These are phyloP conservation scores for Petunia hybrid DNA, from an alignment of 305 asterid species.

Conservation along the genomic window DNA sequence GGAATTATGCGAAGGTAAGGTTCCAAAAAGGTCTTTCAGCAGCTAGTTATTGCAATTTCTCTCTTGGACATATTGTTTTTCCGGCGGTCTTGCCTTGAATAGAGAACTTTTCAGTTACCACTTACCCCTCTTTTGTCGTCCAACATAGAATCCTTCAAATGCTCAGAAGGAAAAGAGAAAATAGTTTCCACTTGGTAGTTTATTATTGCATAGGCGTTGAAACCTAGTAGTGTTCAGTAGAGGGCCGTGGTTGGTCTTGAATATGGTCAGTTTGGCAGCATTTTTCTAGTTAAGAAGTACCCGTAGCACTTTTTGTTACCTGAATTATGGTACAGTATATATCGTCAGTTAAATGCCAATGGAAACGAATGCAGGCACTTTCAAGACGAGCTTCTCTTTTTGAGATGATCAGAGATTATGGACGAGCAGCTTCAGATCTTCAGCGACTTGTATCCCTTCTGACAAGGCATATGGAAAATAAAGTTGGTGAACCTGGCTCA, in stretches of 20 bases:
- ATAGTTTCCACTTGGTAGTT: constrained; percentile 2
- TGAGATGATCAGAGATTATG: constrained; percentile 95
- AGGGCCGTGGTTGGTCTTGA: not conserved
- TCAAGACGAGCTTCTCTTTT: constrained; percentile 84
- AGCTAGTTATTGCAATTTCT: constrained; percentile 27
- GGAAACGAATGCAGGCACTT: constrained; percentile 65
- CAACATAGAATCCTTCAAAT: constrained; percentile 12
- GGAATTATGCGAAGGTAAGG: constrained; percentile 82
- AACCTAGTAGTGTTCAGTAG: not conserved
- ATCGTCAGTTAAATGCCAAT: constrained; percentile 25
- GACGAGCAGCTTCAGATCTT: constrained; percentile 86
- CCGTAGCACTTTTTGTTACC: constrained; percentile 1
- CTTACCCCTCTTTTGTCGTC: not conserved
- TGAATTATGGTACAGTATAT: constrained; percentile 15
- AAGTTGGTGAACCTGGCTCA: constrained; percentile 53
- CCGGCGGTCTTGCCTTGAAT: constrained; percentile 12
- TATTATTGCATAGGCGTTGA: constrained; percentile 14
- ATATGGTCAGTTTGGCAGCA: not conserved
- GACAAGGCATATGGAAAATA: constrained; percentile 66
- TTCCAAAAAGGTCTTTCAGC: constrained; percentile 36
- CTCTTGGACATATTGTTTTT: constrained; percentile 9
- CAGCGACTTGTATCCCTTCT: constrained; percentile 73
- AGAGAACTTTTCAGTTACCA: constrained; percentile 11
- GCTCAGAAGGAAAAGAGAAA: not conserved
- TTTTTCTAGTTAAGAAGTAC: constrained; percentile 13